Conservation (phyloP, 306 rosid genomes). For the Glycine tomentella region DNA sequence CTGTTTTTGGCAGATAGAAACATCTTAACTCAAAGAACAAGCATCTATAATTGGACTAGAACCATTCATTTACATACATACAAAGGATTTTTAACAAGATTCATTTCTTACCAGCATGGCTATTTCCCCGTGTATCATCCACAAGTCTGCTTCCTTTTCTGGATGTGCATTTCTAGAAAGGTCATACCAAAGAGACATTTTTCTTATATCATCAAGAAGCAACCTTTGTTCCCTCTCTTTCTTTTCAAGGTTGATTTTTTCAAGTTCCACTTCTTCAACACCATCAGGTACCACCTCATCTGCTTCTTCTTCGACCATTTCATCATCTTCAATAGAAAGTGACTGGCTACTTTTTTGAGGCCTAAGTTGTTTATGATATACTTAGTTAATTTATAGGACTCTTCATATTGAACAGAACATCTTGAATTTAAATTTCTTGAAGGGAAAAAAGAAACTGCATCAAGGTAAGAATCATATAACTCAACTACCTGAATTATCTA, state of each 20-base stretch:
- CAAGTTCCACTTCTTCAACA: constrained; percentile 97
- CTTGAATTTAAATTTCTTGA: constrained; percentile 30
- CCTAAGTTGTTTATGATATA: constrained; percentile 58
- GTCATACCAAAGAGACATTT: constrained; percentile 68
- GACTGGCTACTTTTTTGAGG: constrained; percentile 72
- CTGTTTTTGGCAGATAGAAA: constrained; percentile 25
- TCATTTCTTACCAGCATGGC: constrained; percentile 74
- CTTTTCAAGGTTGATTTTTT: constrained; percentile 79
- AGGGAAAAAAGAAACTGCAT: constrained; percentile 20
- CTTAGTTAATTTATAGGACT: constrained; percentile 45
- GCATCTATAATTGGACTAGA: constrained; percentile 34
- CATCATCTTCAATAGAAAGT: constrained; percentile 83
- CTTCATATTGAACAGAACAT: constrained; percentile 34
- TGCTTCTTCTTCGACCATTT: constrained; percentile 82
- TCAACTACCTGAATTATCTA: constrained; percentile 32
- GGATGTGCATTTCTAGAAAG: constrained; percentile 57
- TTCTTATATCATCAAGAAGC: constrained; percentile 77
- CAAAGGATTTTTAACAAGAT: constrained; percentile 30
- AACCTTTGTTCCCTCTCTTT: constrained; percentile 75
- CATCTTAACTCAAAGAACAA: constrained; percentile 39
- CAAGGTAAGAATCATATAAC: constrained; percentile 31
- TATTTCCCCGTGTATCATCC: constrained; percentile 84
- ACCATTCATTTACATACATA: constrained; percentile 24
- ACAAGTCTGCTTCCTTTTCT: constrained; percentile 76
- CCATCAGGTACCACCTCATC: constrained; percentile 96